A percentile compares a stretch with the other conserved stretches of the same genome.
phyloP scores from a whole-genome alignment of 495 filamentous ascomycete species.

The Neurospora sublineolata region DNA sequence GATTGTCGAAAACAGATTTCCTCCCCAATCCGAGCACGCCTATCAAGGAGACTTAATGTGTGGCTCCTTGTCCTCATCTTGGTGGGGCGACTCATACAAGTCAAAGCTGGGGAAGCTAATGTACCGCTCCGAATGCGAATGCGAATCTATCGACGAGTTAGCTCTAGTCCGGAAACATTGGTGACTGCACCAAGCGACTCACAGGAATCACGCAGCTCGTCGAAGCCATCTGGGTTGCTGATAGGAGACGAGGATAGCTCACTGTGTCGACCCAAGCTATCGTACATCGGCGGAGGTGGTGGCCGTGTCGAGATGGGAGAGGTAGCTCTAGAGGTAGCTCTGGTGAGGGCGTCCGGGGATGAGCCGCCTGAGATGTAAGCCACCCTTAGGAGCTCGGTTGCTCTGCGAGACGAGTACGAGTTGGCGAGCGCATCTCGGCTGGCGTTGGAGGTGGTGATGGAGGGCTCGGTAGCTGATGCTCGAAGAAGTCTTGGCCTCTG shows the following conservation, averaged over 20 bases:
- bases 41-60: slow-evolving; percentile 20
- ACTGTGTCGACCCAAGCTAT: slow-evolving; percentile 17
- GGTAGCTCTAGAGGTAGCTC: slow-evolving; percentile 21
- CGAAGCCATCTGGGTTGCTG: slow-evolving; percentile 18
- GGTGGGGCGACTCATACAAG: slow-evolving; percentile 30
- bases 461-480: slow-evolving; percentile 40
- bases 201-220: slow-evolving; percentile 20
- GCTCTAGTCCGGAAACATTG: not conserved
- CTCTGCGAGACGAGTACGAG: slow-evolving; percentile 32
- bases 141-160: slow-evolving; percentile 4
- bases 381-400: slow-evolving; percentile 42
- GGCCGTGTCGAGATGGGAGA: slow-evolving; percentile 26
- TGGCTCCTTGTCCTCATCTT: slow-evolving; percentile 23
- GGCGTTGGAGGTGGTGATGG: slow-evolving; percentile 43
- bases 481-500: slow-evolving; percentile 39
- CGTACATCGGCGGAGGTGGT: slow-evolving; percentile 17
- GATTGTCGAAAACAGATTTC: not conserved
- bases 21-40: not conserved
- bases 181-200: not conserved
- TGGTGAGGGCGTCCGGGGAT: slow-evolving; percentile 21
- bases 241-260: slow-evolving; percentile 20
- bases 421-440: slow-evolving; percentile 36
- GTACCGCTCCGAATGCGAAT: slow-evolving; percentile 32
- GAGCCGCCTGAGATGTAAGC: slow-evolving; percentile 32
- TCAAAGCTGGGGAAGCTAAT: slow-evolving; percentile 50